Base-by-base conservation (phyloP, 1,139 yeast species). In the Citeromyces siamensis region DNA sequence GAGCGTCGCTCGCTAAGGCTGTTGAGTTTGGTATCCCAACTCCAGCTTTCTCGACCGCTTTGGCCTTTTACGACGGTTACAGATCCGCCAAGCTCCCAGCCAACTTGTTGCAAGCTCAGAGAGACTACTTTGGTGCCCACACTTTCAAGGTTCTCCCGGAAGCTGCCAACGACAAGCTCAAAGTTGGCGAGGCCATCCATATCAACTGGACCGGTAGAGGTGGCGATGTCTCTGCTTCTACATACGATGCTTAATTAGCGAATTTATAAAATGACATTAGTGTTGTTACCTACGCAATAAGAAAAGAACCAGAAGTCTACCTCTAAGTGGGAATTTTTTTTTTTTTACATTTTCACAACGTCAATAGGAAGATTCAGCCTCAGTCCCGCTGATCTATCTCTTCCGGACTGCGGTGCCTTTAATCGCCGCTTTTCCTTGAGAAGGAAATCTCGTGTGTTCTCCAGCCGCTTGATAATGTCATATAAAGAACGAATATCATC, bases 101-200 rank as follows among this genome's bases (percentile, higher is more conserved):
- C 52, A 88, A 88, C 81, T 74, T 90, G 67, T 72, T 90, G 62
- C 98, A 90, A 71, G 97, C 97, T 55, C 98, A 90, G 75, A 85
- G 98, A 73, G 98, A 90, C 65, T 90, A 88, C 84, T 90, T 90
- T 56, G 98, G 98, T 68, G 98, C 98, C 49, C 98, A 90, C 77
- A 90, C 98, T 58, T 90, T 90, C 85, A 75, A 77, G 64, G 94
- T 90, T 48, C 71, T 85, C 59, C 94, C 94, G 52, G 94, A 93
- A 64, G 64, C 57, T 55, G 95, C 84, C 52, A 70, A 74, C 56
- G 83, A 68, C 41, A 65, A 65, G 58, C 72, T 82, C 63, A 88
- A 90, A 68, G 75, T 68, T 53, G 93, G 73, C 56, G 66, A 76
- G 52, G 78, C 82, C 71, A 80, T 88, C 64, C 98, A 90, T 70